Evolutionary conservation across 306 rosid genomes (phyloP).

Genomic region (Morella rubra): DNA sequence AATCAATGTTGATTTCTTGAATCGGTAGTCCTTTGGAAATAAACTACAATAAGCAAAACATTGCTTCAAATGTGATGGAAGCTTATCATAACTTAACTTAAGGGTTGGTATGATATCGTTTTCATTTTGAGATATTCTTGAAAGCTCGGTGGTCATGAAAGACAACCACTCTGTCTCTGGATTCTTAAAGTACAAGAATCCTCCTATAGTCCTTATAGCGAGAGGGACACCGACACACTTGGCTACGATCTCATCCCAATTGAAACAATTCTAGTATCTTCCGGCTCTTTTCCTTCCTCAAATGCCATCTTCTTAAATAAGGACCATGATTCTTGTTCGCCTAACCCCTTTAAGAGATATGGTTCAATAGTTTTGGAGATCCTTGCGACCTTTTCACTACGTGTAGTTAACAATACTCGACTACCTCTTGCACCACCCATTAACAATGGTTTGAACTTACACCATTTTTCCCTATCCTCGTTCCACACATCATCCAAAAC

Average conservation of each 20-base stretch:
- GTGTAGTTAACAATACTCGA: conserved; percentile 11
- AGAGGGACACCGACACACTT: conserved; percentile 20
- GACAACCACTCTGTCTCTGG: not conserved
- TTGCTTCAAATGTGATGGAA: not conserved
- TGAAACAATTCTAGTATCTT: not conserved
- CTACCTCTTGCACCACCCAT: conserved; percentile 7
- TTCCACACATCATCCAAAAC: no score
- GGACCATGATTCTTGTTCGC: not conserved
- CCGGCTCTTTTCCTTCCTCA: not conserved
- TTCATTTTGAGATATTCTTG: not conserved
- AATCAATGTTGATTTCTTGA: not conserved
- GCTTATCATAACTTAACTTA: not conserved
- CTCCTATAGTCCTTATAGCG: conserved; percentile 13
- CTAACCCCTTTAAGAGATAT: no score
- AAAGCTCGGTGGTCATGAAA: not conserved
- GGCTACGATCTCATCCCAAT: not conserved
- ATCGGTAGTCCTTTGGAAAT: not conserved
- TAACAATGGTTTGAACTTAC: not conserved
- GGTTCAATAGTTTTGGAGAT: no score
- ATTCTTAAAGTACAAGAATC: conserved; percentile 6
- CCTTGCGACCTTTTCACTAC: not conserved
- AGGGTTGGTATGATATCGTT: not conserved
- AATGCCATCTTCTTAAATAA: conserved; percentile 4
- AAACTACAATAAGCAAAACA: conserved; percentile 16
- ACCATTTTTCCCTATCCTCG: not conserved